Base-by-base conservation (phyloP, 352 stramenopile species). In the Pythium inflatum region DNA sequence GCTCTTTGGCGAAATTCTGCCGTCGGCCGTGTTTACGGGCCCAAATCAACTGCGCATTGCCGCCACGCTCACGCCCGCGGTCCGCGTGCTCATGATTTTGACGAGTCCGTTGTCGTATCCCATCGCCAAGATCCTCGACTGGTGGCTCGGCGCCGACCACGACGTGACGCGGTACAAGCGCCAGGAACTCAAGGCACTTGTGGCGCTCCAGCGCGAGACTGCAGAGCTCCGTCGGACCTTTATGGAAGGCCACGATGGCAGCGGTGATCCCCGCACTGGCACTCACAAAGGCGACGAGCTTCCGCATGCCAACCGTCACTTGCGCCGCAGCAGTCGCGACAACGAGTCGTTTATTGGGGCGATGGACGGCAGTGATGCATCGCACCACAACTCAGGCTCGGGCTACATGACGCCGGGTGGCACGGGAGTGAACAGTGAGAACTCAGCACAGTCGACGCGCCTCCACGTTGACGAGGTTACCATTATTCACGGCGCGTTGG, bases 1-100 rank as follows among this genome's bases (percentile, higher is more conserved):
- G 18, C 71, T 99, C 30, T 99, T 98, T 77, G 96, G 96, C 12
- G 97, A 99, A 67, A 98, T 99, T 65, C 81, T 99, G 22, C 96
- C 96, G 12, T 96, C 85, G 1, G 96, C 96, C 0, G 74, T 99
- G 8, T 99, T 99, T 68, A 99, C 95, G 1, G 95, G 96, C 0
- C 94, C 94, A 7, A 87, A 97, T 68, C 95, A 99, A 74, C 80
- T 99, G 7, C 63, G 77, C 13, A 94, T 98, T 24, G 96, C 94
- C 1, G 76, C 88, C 8, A 65, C 65, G 28, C 77, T 99, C 36
- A 79, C 86, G 14, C 92, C 91, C 0, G 50, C 97, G 16, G 91
- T 98, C 0, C 85, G 86, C 18, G 45, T 91, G 54, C 72, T 98
- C 38, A 96, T 99, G 80, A 28, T 86, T 12, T 2, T 99, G 1